Base-by-base conservation (phyloP, 768 basidiomycete species). In the Tylopilus subfusipes region DNA sequence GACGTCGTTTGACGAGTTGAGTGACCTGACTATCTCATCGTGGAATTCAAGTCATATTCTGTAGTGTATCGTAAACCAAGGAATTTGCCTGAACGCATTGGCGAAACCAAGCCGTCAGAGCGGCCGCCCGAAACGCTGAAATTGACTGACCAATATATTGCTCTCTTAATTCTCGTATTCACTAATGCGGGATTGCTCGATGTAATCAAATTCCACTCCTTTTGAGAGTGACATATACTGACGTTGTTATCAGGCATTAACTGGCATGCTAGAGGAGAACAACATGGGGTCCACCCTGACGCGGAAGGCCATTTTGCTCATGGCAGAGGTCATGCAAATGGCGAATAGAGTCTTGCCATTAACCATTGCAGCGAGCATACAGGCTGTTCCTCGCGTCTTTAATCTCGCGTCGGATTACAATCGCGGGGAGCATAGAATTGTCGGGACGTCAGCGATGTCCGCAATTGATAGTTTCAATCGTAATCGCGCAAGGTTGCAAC, bases 381-480 rank as follows among this genome's bases (percentile, higher is more conserved):
- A 98, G 77, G 80, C 93, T 0, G 78, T 98, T 16, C 90, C 97
- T 4, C 77, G 82, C 4, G 79, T 98, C 4, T 98, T 99, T 69
- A 76, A 78, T 19, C 84, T 93, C 63, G 93, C 95, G 2, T 84
- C 86, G 3, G 83, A 90, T 55, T 94, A 96, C 60, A 73, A 77
- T n/a, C 77, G 84, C 51, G 86, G 86, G 34, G 83, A 86, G 54
- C 81, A 90, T 58, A 76, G 93, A 42, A 90, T 93, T 55, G 76
- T 93, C 11, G 96, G 95, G 4, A 86, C 89, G 14, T 82, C 88
- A 4, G 85, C 94, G 0, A 74, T 99, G 49, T 85, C 90, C 0
- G 85, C 90, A 0, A 92, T 99, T 40, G 93, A 96, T 63, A 93
- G 89, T 63, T 86, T 96, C 68, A 93, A 95, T 63, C 86, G 96